Conservation (phyloP, 2,329 filamentous ascomycete species). For the Ambrosiella cleistominuta region DNA sequence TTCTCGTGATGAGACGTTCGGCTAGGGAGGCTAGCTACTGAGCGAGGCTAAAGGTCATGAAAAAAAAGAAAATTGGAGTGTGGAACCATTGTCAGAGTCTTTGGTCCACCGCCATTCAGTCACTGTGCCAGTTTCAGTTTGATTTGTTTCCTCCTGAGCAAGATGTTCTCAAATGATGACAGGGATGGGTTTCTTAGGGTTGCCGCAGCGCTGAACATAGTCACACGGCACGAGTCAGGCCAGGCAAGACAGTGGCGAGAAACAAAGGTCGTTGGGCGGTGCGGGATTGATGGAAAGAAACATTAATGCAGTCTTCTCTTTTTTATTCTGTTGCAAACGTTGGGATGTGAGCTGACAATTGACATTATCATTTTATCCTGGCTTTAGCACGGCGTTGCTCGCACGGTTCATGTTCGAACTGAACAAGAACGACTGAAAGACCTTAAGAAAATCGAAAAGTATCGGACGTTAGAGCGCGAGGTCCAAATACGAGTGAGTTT, state of each 20-base stretch:
- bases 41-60: background rate
- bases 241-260: background rate
- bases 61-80: background rate
- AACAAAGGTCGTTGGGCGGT: background rate
- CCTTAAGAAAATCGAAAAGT: conserved; percentile 56
- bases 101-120: no score
- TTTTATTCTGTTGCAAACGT: background rate
- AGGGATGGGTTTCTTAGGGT: background rate
- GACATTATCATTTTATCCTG: background rate
- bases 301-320: no score
- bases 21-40: background rate
- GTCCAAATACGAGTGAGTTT: conserved; percentile 44
- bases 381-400: conserved; percentile 63
- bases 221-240: no score
- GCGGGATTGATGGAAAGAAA: background rate
- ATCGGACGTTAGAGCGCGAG: conserved; percentile 51
- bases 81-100: background rate
- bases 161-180: background rate
- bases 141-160: no score
- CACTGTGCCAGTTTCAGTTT: no score
- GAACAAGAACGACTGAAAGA: conserved; percentile 57
- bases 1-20: background rate
- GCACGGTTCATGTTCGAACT: conserved; percentile 42
- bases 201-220: background rate
- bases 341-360: background rate